Evolutionary conservation across 768 basidiomycete species (phyloP).

Genomic region (Mycena vitilis): DNA sequence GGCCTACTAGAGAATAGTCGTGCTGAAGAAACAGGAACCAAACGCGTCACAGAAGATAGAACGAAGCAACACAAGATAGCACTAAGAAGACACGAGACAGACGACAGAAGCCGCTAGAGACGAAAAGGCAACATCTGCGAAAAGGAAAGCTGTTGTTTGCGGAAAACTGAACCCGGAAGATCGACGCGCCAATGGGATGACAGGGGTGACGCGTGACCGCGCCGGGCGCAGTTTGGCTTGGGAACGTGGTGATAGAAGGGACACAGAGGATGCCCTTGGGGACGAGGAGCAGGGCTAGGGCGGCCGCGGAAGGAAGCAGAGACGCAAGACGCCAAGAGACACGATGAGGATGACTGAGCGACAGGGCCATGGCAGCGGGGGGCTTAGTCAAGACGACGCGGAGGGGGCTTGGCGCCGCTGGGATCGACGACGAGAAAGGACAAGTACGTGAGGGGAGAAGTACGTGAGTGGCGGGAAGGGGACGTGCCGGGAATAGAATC

Average conservation of each 20-base stretch:
- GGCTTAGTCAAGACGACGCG: neutral
- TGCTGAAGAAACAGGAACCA: too few species aligned
- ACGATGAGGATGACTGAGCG: too few species aligned
- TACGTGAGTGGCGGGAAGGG: neutral
- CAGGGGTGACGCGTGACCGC: conserved; percentile 1
- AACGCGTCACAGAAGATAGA: too few species aligned
- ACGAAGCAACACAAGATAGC: too few species aligned
- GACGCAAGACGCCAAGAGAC: too few species aligned
- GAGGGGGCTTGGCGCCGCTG: conserved; percentile 1
- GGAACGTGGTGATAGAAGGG: conserved; percentile 6
- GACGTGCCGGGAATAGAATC: conserved; percentile 1
- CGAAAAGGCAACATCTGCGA: neutral
- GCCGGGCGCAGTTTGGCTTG: neutral
- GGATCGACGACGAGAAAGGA: conserved; percentile 1
- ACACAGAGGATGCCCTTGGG: too few species aligned
- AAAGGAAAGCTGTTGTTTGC: neutral
- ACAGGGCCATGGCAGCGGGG: too few species aligned
- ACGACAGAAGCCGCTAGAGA: too few species aligned
- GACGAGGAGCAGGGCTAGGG: neutral
- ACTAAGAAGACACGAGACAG: too few species aligned
- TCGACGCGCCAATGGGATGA: neutral
- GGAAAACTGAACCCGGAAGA: neutral
- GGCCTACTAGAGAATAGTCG: too few species aligned
- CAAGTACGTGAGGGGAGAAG: neutral
- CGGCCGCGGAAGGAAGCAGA: too few species aligned